A percentile compares a stretch with the other conserved stretches of the same genome.
These are phyloP conservation scores for Aspergillus kassunensis DNA, from an alignment of 495 filamentous ascomycete species.

Conservation along the genomic window DNA sequence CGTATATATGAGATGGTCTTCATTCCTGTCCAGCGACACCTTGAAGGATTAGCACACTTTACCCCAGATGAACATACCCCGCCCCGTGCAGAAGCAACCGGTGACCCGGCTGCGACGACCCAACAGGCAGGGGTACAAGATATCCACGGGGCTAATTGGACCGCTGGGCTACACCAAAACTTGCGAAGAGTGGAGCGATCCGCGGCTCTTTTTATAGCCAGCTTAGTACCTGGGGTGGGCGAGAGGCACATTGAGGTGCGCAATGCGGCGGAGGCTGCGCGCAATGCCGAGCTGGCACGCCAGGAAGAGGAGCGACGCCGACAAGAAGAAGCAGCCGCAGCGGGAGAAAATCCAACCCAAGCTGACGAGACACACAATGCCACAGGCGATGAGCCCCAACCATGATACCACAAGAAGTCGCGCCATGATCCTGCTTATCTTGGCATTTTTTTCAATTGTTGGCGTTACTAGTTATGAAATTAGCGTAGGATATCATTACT, in stretches of 20 bases:
- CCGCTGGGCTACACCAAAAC: slow-evolving; percentile 34
- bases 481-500: slow-evolving; percentile 4
- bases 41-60: slow-evolving; percentile 68
- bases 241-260: slow-evolving; percentile 74
- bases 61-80: slow-evolving; percentile 24
- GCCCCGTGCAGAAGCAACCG: slow-evolving; percentile 16
- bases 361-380: not conserved
- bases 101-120: slow-evolving; percentile 26
- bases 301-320: slow-evolving; percentile 31
- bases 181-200: slow-evolving; percentile 67
- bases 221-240: slow-evolving; percentile 78
- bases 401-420: slow-evolving; percentile 14
- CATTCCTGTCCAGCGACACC: slow-evolving; percentile 62
- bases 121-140: slow-evolving; percentile 11
- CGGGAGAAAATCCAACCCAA: slow-evolving; percentile 5
- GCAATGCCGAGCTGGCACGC: slow-evolving; percentile 46
- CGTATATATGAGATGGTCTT: slow-evolving; percentile 53
- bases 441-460: not conserved
- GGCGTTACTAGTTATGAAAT: slow-evolving; percentile 1
- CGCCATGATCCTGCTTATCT: not conserved
- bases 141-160: slow-evolving; percentile 5
- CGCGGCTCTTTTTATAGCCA: slow-evolving; percentile 77
- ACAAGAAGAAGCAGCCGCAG: slow-evolving; percentile 9
- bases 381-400: not conserved
- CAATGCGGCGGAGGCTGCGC: slow-evolving; percentile 57